Percentiles rank a stretch among this genome's conserved stretches.
Evolutionary conservation across 257 asterid species (phyloP).

Genomic region (Eustoma russellianum): DNA sequence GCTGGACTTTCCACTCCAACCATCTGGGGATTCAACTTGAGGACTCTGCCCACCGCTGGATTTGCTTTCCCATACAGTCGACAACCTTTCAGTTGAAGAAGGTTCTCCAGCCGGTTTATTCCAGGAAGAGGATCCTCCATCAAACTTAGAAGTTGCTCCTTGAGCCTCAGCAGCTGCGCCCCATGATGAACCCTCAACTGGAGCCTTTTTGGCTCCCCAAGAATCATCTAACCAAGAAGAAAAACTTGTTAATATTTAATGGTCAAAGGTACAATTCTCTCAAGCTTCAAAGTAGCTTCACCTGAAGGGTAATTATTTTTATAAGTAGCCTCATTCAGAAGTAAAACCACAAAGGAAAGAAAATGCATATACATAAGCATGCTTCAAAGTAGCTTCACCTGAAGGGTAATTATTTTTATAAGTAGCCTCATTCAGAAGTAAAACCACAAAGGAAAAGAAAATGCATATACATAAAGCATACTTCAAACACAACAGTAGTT

Average conservation of each 20-base stretch:
- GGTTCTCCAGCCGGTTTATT: slow-evolving; percentile 18
- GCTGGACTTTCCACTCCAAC: slow-evolving; percentile 21
- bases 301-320: too few relatives aligned
- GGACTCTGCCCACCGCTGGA: neutral
- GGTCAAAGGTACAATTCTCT: too few relatives aligned
- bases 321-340: too few relatives aligned
- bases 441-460: too few relatives aligned
- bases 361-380: too few relatives aligned
- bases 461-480: too few relatives aligned
- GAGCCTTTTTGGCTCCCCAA: slow-evolving; percentile 43
- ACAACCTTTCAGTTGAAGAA: slow-evolving; percentile 11
- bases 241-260: neutral
- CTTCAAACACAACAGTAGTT: too few relatives aligned
- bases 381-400: too few relatives aligned
- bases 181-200: slow-evolving; percentile 50
- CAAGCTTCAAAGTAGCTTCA: too few relatives aligned
- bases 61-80: neutral
- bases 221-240: slow-evolving; percentile 27
- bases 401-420: too few relatives aligned
- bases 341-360: too few relatives aligned
- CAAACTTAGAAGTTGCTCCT: slow-evolving; percentile 16
- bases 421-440: too few relatives aligned
- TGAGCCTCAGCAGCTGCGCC: slow-evolving; percentile 46
- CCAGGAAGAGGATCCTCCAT: slow-evolving; percentile 16
- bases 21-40: neutral